Base-by-base conservation (phyloP, 352 stramenopile genomes). In the Globisporangium lucens region DNA sequence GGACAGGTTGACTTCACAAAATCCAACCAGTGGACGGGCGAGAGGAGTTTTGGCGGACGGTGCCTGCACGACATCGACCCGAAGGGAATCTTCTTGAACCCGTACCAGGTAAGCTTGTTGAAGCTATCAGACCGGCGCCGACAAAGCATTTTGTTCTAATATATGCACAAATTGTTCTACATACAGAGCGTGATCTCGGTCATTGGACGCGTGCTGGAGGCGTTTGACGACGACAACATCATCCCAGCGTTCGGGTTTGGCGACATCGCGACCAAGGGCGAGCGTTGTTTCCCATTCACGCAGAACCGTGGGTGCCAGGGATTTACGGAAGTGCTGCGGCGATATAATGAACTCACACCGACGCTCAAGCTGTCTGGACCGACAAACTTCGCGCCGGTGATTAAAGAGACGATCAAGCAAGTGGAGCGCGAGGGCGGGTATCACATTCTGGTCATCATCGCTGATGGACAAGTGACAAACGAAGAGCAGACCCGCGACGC, bases 371-470 rank as follows among this genome's bases (percentile, higher is more conserved):
- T 93, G 1, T 85, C 76, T 15, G 79, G 82, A 0, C 83, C 83
- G 0, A 89, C 82, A 2, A 93, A 88, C 64, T 80, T 93, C 56
- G 87, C 80, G 2, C 83, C 83, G 0, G 77, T 91, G 46, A 91
- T 95, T 71, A 53, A 74, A 4, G 65, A 92, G 59, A 70, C 87
- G 5, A 89, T 90, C 56, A 67, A 75, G 17, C 70, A 75, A 20
- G 78, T 82, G 4, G 52, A 76, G 20, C 52, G 71, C 24, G 76
- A 83, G 29, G 70, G 73, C 0, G 81, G 79, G 1, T 93, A 93
- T 64, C 87, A 95, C 68, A 93, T 95, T 59, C 67, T 95, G 20
- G 76, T 93, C 29, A 81, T 95, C 56, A 81, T 93, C n/a, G 78
- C 73, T 43, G 88, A 83, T 61, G 87, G 85, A 1, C 75, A 78